These are phyloP conservation scores for Pisolithus marmoratus DNA, from an alignment of 768 basidiomycete species.

Conservation along the genomic window DNA sequence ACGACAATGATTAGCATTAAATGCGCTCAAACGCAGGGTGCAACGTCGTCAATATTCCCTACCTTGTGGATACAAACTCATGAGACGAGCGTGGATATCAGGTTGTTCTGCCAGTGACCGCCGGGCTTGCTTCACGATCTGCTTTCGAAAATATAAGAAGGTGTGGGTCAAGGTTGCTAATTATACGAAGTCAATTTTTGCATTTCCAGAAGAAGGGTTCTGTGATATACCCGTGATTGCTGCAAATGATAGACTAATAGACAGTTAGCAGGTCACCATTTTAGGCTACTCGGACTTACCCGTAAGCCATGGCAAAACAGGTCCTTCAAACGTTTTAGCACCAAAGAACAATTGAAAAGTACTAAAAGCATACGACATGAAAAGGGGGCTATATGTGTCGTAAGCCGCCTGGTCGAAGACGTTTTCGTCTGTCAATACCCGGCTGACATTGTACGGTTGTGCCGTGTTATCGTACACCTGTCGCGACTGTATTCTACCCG, in stretches of 20 bases:
- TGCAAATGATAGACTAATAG: constrained; percentile 74
- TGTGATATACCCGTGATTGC: constrained; percentile 55
- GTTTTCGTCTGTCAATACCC: constrained; percentile 46
- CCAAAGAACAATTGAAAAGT: constrained; percentile 5
- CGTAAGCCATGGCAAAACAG: constrained; percentile 26
- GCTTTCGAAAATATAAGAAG: constrained; percentile 67
- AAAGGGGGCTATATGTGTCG: constrained; percentile 52
- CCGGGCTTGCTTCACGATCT: constrained; percentile 68
- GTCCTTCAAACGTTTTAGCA: constrained; percentile 10
- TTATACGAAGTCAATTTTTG: background rate
- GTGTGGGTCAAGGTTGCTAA: constrained; percentile 26
- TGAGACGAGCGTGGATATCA: constrained; percentile 80
- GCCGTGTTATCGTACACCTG: constrained; percentile 59
- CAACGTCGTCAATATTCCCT: background rate
- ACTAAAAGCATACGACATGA: constrained; percentile 37
- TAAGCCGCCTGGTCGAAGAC: constrained; percentile 54
- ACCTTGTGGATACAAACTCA: constrained; percentile 60
- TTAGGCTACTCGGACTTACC: constrained; percentile 8
- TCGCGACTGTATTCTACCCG: constrained; percentile 50
- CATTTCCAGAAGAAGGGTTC: background rate
- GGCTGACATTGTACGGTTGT: constrained; percentile 49
- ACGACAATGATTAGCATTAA: background rate
- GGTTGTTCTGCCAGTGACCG: constrained; percentile 71
- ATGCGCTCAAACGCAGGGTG: too few relatives aligned
- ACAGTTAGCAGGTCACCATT: constrained; percentile 24